These are phyloP conservation scores for Ajuga reptans DNA, from an alignment of 305 asterid species.

Conservation along the genomic window DNA sequence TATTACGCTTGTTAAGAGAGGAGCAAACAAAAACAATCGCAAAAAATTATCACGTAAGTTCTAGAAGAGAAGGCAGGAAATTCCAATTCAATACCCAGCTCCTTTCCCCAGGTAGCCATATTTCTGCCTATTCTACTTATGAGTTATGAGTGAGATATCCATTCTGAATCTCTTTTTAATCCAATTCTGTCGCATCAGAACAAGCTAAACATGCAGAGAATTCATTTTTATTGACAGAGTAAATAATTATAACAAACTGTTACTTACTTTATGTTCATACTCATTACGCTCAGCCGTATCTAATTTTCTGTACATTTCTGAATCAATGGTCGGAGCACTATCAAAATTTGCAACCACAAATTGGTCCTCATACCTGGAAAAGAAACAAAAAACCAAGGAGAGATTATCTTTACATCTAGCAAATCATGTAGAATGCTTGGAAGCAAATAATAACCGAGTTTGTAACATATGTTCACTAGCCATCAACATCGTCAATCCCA, in stretches of 20 bases:
- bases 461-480: conserved; percentile 6
- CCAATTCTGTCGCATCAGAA: not conserved
- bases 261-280: conserved; percentile 70
- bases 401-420: conserved; percentile 12
- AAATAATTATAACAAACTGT: not conserved
- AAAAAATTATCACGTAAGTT: not conserved
- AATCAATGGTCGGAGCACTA: conserved; percentile 88
- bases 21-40: not conserved
- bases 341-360: conserved; percentile 73
- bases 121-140: not conserved
- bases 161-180: not conserved
- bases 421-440: not conserved
- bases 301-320: conserved; percentile 61
- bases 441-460: not conserved
- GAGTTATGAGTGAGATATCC: not conserved
- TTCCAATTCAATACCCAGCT: not conserved
- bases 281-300: conserved; percentile 53
- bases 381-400: conserved; percentile 3
- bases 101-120: not conserved
- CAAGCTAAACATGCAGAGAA: conserved; percentile 1
- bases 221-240: conserved; percentile 1
- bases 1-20: not conserved
- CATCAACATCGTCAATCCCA: conserved; percentile 8
- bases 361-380: conserved; percentile 62
- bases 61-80: not conserved